Percentiles rank a stretch among this genome's conserved stretches.
phyloP scores from a whole-genome alignment of 352 stramenopile species.

The Pythium aquatile region DNA sequence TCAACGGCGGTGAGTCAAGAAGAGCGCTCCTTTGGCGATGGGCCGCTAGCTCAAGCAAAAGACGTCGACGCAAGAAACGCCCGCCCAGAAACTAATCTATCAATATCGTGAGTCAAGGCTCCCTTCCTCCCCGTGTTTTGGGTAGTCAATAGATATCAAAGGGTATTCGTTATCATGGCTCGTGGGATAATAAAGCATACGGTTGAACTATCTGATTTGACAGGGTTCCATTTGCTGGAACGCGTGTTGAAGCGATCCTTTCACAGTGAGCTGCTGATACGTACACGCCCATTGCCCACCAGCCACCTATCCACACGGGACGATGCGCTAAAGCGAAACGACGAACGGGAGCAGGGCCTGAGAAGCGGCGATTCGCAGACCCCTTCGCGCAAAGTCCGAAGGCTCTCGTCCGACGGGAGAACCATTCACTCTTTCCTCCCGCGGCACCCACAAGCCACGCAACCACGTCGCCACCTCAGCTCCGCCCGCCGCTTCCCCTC shows the following conservation, averaged over 20 bases:
- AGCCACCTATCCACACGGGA: background rate
- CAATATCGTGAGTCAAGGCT: slow-evolving; percentile 20
- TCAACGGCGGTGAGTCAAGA: too few species aligned
- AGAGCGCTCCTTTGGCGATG: background rate
- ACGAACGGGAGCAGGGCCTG: background rate
- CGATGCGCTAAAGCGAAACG: background rate
- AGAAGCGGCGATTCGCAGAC: background rate
- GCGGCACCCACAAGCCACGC: background rate
- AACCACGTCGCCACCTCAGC: slow-evolving; percentile 1
- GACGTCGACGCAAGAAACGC: background rate
- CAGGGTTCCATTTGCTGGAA: slow-evolving; percentile 8
- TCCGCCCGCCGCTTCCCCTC: background rate
- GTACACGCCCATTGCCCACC: background rate
- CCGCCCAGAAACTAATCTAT: slow-evolving; percentile 12
- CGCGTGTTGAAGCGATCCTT: background rate
- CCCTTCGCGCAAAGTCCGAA: background rate
- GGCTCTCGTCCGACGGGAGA: too few species aligned
- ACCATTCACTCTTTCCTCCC: background rate
- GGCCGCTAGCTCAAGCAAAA: background rate
- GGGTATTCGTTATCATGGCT: background rate
- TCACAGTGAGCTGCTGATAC: background rate
- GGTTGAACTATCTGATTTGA: background rate
- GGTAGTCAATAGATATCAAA: slow-evolving; percentile 1
- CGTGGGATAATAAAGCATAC: background rate
- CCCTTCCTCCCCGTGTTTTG: too few species aligned